Evolutionary conservation across 2,329 filamentous ascomycete species (phyloP).

Genomic region (Harringtonia lauricola): DNA sequence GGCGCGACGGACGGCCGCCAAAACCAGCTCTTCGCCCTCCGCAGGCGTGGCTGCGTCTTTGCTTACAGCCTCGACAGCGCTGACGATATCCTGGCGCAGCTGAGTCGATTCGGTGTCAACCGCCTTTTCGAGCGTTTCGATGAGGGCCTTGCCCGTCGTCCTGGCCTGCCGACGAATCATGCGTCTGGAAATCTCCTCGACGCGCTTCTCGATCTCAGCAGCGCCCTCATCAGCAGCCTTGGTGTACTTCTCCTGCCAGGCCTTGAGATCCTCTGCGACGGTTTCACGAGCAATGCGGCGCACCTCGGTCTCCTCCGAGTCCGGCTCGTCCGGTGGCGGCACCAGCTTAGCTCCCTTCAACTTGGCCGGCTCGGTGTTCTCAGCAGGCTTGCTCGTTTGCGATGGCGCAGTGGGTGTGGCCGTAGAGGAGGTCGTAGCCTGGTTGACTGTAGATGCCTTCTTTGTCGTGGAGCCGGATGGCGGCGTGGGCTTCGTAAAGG

Average conservation of each 20-base stretch:
- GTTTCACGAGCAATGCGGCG: slow-evolving; percentile 50
- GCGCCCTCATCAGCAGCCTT: slow-evolving; percentile 75
- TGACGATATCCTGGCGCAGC: slow-evolving; percentile 55
- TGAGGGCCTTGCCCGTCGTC: slow-evolving; percentile 52
- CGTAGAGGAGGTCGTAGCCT: slow-evolving; percentile 11
- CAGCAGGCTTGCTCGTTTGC: slow-evolving; percentile 12
- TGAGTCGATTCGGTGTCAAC: slow-evolving; percentile 50
- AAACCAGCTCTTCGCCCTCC: slow-evolving; percentile 30
- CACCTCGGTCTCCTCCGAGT: slow-evolving; percentile 41
- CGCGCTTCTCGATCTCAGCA: slow-evolving; percentile 58
- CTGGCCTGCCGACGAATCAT: slow-evolving; percentile 55
- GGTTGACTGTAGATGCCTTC: slow-evolving; percentile 2
- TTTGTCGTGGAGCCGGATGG: slow-evolving; percentile 14
- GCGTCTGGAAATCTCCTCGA: slow-evolving; percentile 44
- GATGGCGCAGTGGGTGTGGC: slow-evolving; percentile 10
- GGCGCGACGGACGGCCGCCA: slow-evolving; percentile 47
- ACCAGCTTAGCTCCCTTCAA: slow-evolving; percentile 19
- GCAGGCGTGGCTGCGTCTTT: slow-evolving; percentile 26
- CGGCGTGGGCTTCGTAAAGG: slow-evolving; percentile 24
- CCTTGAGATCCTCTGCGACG: slow-evolving; percentile 66
- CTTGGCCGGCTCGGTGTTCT: slow-evolving; percentile 6
- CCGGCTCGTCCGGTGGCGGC: slow-evolving; percentile 30
- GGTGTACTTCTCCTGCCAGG: slow-evolving; percentile 83
- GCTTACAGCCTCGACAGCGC: slow-evolving; percentile 42
- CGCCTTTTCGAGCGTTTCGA: slow-evolving; percentile 57